Evolutionary conservation across 371 early-diverging fungal species (phyloP), one percentile per base, ranked within the genome.

Genomic region (Mucor plumbeus): DNA sequence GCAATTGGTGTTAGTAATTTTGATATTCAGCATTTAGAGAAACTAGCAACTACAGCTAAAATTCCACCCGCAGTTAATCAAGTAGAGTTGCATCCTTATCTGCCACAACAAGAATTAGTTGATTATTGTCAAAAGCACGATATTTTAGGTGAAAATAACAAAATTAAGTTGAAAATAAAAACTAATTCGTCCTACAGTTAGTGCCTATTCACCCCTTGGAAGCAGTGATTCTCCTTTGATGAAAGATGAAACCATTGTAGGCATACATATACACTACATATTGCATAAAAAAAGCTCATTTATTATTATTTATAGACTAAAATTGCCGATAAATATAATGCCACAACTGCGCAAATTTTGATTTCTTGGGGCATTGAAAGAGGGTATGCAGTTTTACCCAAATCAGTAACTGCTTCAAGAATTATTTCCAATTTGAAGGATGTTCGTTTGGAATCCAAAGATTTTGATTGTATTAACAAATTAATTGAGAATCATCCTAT

Each of bases 311-410:
- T 64, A n/a, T 69, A 73, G 73, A 66, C 56, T 61, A 65, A 77
- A 17, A 78, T 93, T 53, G 92, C 93, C 14, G 67, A 85, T 56
- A 85, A 80, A 35, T 78, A 90, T 67, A 63, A 73, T 17, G 88
- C 85, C 53, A 83, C 90, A 4, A 77, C 91, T 0, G 91, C 94
- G 1, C 92, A 94, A 65, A 86, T 93, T 35, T 73, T 90, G 13
- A 72, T 95, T 33, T 82, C 88, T 14, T 95, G 94, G 93, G 85
- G 80, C 14, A 66, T 90, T 40, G 79, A 91, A 61, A 85, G 90
- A 41, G 83, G 83, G 3, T 71, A 68, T 33, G 35, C 57, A 6
- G 87, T 82, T 8, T 74, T 87, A 58, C 86, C 87, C 19, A 87
- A 87, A 70, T 80, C 82, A 21, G 77, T 76, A 2, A 78, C 70